Percentiles rank a stretch among this genome's conserved stretches.
These are phyloP conservation scores for Xylaria grammica DNA, from an alignment of 495 filamentous ascomycete species.

Conservation along the genomic window DNA sequence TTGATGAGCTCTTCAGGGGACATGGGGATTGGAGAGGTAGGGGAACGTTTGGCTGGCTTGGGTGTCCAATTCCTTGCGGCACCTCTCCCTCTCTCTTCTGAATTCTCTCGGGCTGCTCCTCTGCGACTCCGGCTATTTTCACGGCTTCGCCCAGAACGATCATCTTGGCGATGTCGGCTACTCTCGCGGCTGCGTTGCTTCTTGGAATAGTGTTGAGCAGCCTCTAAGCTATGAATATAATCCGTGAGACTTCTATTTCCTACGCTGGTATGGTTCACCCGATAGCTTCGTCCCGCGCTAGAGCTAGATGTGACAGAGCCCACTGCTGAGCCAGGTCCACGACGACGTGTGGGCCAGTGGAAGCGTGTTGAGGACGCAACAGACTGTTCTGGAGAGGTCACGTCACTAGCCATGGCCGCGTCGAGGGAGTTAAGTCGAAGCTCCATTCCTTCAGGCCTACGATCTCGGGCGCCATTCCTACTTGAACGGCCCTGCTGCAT, in stretches of 20 bases:
- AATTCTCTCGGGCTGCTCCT: constrained; percentile 61
- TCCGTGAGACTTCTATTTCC: constrained; percentile 75
- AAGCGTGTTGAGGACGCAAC: constrained; percentile 47
- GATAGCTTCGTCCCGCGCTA: constrained; percentile 42
- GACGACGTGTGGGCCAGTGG: constrained; percentile 54
- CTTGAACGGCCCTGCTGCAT: constrained; percentile 60
- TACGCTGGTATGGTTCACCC: constrained; percentile 29
- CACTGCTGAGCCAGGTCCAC: constrained; percentile 52
- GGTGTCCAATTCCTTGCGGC: constrained; percentile 69
- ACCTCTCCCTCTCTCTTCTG: constrained; percentile 70
- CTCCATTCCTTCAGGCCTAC: constrained; percentile 83
- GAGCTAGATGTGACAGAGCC: constrained; percentile 51
- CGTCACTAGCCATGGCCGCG: constrained; percentile 53
- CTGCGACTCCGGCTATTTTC: constrained; percentile 58
- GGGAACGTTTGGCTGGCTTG: constrained; percentile 80
- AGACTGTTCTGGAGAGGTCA: constrained; percentile 57
- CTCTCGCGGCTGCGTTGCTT: constrained; percentile 58
- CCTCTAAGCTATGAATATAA: constrained; percentile 85
- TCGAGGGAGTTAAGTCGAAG: constrained; percentile 70
- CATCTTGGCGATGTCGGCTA: constrained; percentile 62
- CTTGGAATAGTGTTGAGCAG: constrained; percentile 68
- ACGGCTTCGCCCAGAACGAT: constrained; percentile 49
- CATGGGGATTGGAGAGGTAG: constrained; percentile 90
- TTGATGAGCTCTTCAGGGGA: constrained; percentile 79
- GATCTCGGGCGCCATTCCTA: constrained; percentile 74